Evolutionary conservation across 306 rosid species (phyloP).

Genomic region (Vachellia collinsii): DNA sequence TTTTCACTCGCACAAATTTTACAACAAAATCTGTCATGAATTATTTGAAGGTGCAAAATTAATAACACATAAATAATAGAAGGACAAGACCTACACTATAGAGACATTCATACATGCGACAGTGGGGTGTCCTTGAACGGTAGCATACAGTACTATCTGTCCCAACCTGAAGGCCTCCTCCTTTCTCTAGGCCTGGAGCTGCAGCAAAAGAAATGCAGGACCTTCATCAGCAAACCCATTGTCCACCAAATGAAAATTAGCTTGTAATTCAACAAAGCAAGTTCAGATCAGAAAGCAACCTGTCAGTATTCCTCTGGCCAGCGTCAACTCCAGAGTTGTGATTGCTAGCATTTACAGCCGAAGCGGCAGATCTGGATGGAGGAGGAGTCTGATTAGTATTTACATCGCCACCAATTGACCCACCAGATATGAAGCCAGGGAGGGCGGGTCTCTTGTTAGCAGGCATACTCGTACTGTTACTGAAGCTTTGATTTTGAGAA

Average conservation of each 20-base stretch:
- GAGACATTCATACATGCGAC: constrained; percentile 29
- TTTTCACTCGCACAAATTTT: neutral
- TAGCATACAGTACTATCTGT: constrained; percentile 52
- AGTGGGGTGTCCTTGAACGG: constrained; percentile 17
- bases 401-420: constrained; percentile 81
- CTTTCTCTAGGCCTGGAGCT: constrained; percentile 81
- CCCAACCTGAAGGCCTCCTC: constrained; percentile 94
- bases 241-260: neutral
- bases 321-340: constrained; percentile 57
- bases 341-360: constrained; percentile 44
- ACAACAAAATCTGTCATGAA: constrained; percentile 14
- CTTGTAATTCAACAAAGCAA: neutral
- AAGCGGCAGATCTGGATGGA: constrained; percentile 44
- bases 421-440: constrained; percentile 87
- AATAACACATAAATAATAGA: constrained; percentile 42
- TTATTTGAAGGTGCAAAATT: constrained; percentile 27
- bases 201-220: constrained; percentile 43
- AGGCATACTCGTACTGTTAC: constrained; percentile 46
- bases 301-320: constrained; percentile 56
- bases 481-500: constrained; percentile 57
- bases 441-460: constrained; percentile 72
- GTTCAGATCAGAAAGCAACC: constrained; percentile 49
- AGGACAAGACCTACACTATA: constrained; percentile 36
- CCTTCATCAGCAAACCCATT: constrained; percentile 45
- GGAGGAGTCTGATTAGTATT: constrained; percentile 36